phyloP scores from a whole-genome alignment of 176 grass and related monocot genomes.

The Bolboschoenus planiculmis region DNA sequence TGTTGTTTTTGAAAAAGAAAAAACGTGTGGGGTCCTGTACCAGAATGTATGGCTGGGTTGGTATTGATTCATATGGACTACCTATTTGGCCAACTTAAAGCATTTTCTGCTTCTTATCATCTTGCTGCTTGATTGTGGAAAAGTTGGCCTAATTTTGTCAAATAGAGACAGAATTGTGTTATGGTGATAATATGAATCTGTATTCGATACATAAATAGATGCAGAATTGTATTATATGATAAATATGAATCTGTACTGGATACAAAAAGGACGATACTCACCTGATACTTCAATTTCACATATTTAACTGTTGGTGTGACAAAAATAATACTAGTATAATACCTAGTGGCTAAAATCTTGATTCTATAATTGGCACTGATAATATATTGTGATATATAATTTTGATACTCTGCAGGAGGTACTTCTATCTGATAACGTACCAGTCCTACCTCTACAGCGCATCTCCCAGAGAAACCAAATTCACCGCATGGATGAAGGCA shows the following conservation, averaged over 20 bases:
- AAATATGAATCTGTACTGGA: background rate
- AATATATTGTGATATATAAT: background rate
- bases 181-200: too few species aligned
- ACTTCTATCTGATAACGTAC: constrained; percentile 91
- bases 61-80: background rate
- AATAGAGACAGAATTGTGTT: too few species aligned
- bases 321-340: background rate
- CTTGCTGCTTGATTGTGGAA: too few species aligned
- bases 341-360: background rate
- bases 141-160: too few species aligned
- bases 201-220: too few species aligned
- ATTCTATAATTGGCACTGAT: background rate
- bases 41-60: background rate
- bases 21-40: background rate
- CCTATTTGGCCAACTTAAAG: background rate
- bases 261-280: background rate
- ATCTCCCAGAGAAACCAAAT: constrained; percentile 41
- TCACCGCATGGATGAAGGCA: constrained; percentile 82
- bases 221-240: background rate
- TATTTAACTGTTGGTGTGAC: background rate
- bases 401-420: constrained; percentile 59
- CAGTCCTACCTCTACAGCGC: constrained; percentile 78
- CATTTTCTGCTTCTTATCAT: constrained; percentile 5
- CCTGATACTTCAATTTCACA: background rate
- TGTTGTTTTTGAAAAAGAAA: background rate